These are phyloP conservation scores for Irpex sp. DNA, from an alignment of 1,284 basidiomycete genomes.

Conservation along the genomic window DNA sequence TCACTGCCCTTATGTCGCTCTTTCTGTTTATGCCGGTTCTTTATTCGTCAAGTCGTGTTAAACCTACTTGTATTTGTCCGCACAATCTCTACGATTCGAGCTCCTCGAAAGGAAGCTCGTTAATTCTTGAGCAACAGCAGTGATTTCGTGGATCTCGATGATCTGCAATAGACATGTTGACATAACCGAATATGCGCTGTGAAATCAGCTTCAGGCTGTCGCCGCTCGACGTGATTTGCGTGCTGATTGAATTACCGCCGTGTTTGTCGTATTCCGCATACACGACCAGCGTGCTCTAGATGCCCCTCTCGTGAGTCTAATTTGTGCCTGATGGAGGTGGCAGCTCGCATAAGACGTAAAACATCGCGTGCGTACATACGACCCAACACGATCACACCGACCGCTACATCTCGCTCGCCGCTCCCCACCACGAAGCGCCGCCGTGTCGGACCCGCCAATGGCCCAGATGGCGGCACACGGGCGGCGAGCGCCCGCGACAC, in stretches of 20 bases:
- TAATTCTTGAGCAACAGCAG: too few species aligned
- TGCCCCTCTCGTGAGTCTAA: not conserved
- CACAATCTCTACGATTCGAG: not conserved
- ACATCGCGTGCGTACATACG: not conserved
- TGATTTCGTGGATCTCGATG: too few species aligned
- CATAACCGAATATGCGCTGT: too few species aligned
- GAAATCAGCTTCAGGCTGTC: too few species aligned
- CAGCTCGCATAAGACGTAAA: not conserved
- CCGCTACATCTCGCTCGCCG: not conserved
- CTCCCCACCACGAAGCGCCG: not conserved
- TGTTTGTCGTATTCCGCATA: too few species aligned
- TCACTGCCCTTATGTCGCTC: slow-evolving; percentile 6
- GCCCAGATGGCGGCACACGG: not conserved
- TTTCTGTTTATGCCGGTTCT: slow-evolving; percentile 7
- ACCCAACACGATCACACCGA: not conserved
- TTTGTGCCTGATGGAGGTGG: not conserved
- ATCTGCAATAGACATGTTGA: too few species aligned
- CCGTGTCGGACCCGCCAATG: not conserved
- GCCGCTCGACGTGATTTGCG: too few species aligned
- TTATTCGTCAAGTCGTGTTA: slow-evolving; percentile 3
- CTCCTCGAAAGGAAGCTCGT: too few species aligned
- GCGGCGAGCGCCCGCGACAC: not conserved
- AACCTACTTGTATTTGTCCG: not conserved
- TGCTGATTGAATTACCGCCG: too few species aligned
- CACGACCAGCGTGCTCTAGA: too few species aligned